These are phyloP conservation scores for Nissolia schottii DNA, from an alignment of 306 rosid species.

Conservation along the genomic window DNA sequence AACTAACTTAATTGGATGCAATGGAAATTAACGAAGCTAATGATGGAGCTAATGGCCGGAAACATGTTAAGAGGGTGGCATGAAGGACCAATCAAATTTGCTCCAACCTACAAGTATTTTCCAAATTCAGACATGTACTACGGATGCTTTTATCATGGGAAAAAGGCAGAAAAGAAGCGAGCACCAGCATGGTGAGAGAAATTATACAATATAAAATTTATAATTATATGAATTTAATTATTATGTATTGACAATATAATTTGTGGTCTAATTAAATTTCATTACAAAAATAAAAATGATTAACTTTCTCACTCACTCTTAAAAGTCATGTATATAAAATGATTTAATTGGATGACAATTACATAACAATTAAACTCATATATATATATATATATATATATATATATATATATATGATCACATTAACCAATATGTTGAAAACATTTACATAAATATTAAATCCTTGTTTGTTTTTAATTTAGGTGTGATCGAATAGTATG, in stretches of 20 bases:
- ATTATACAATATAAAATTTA: no score
- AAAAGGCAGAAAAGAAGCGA: slow-evolving; percentile 48
- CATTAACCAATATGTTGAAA: background rate
- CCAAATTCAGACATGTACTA: slow-evolving; percentile 69
- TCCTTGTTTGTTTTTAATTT: background rate
- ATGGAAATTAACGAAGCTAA: slow-evolving; percentile 53
- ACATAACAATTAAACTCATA: no score
- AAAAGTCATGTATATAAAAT: no score
- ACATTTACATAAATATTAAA: background rate
- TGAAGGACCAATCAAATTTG: slow-evolving; percentile 68
- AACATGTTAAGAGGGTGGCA: slow-evolving; percentile 66
- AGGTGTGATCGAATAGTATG: slow-evolving; percentile 96
- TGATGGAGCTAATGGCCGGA: slow-evolving; percentile 55
- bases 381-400: no score
- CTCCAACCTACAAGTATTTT: slow-evolving; percentile 86
- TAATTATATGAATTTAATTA: no score
- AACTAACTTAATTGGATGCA: background rate
- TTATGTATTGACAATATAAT: no score
- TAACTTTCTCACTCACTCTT: no score
- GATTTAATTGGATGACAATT: no score
- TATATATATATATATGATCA: no score
- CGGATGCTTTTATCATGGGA: slow-evolving; percentile 44
- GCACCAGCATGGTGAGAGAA: slow-evolving; percentile 99
- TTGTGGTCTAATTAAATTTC: no score
- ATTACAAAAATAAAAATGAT: no score